Evolutionary conservation across 208 protist genomes (phyloP).

Genomic region (Vickermania ingenoplastis): DNA sequence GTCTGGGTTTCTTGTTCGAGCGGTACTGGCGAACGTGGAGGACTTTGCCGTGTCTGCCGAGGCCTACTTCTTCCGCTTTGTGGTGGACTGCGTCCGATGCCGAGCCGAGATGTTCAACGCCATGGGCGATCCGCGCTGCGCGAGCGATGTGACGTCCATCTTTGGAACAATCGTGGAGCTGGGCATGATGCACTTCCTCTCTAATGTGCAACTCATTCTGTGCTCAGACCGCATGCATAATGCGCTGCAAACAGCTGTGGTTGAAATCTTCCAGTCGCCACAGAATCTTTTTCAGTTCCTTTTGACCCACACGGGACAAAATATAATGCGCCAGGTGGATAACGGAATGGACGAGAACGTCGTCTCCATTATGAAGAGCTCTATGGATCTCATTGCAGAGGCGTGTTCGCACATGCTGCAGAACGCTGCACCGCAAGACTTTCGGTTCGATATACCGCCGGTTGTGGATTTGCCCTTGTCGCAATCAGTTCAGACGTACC

Average conservation of each 20-base stretch:
- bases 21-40: constrained; percentile 41
- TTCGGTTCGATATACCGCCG: constrained; percentile 53
- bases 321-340: constrained; percentile 45
- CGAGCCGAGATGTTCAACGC: constrained; percentile 13
- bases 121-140: constrained; percentile 7
- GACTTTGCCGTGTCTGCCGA: constrained; percentile 24
- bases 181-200: constrained; percentile 59
- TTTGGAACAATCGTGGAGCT: constrained; percentile 55
- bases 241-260: constrained; percentile 35
- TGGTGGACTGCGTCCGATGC: constrained; percentile 58
- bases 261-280: constrained; percentile 55
- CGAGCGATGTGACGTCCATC: not conserved
- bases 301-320: constrained; percentile 66
- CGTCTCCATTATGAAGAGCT: constrained; percentile 53
- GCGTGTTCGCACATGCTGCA: constrained; percentile 58
- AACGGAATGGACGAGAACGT: constrained; percentile 38
- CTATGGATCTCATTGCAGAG: constrained; percentile 63
- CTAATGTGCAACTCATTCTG: constrained; percentile 52
- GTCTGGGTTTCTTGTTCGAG: constrained; percentile 36
- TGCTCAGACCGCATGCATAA: constrained; percentile 30
- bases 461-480: constrained; percentile 67
- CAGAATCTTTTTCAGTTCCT: constrained; percentile 77
- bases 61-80: constrained; percentile 54
- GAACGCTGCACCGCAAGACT: constrained; percentile 18
- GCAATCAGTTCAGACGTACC: constrained; percentile 60